Evolutionary conservation across 2,329 filamentous ascomycete genomes (phyloP), one percentile per base, ranked within the genome.

Genomic region (Aspergillus ochraceus): DNA sequence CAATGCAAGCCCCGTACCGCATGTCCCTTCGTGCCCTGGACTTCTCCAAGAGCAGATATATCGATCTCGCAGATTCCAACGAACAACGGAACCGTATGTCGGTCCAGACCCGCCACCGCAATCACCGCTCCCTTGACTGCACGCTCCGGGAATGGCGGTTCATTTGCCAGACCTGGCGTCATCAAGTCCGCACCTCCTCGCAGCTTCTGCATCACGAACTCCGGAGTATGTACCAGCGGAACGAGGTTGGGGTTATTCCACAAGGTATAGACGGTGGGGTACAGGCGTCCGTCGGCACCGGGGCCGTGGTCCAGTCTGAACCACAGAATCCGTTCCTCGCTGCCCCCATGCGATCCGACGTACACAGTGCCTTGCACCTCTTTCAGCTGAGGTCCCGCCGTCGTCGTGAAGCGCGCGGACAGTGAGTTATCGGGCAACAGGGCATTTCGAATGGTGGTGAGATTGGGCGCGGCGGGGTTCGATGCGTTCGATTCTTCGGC

Each of bases 31-130:
- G 80, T 77, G 0, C 87, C 87, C 67, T 84, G 83, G 6, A 87
- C 85, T 53, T 80, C 77, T 2, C 70, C 73, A 54, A 89, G 70
- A 2, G 75, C 77, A 50, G 81, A 81, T 17, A 90, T 78, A 73
- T 90, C 85, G 51, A 88, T 85, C 66, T 85, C 82, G 68, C 87
- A 89, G n/a, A 83, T 75, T 0, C 88, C 88, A 3, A 90, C 85
- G 59, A 84, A 86, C 54, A 86, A 76, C 3, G 88, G 86, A 26
- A 90, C 86, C 4, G 80, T 86, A 30, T 86, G 84, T 20, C 75
- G 79, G 61, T 87, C 81, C 52, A 85, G 72, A 60, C 84, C 84
- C 4, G 87, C 86, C 22, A 90, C 81, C 3, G 85, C 86, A n/a
- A 88, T 86, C 26, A 89, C 75, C 3, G 85, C 79, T 2, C 83